Evolutionary conservation across 1,139 yeast species (phyloP).

Genomic region (Spathaspora sp.): DNA sequence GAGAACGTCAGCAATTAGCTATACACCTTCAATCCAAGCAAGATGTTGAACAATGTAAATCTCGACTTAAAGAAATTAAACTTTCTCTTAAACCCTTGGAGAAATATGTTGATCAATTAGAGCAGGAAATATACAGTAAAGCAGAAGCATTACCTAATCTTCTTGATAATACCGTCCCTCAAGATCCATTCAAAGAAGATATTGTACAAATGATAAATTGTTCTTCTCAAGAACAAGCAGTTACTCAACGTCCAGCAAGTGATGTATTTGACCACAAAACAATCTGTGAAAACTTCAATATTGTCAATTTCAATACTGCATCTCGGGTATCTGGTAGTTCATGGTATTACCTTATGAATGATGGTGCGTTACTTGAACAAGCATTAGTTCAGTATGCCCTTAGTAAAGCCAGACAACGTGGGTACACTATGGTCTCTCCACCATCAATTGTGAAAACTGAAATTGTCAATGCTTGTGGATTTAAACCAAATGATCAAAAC

Average conservation of each 20-base stretch:
- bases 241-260: constrained; percentile 19
- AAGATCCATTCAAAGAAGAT: constrained; percentile 37
- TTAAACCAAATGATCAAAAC: constrained; percentile 87
- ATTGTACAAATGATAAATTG: constrained; percentile 53
- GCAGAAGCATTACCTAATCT: constrained; percentile 70
- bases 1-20: constrained; percentile 29
- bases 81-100: constrained; percentile 34
- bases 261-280: constrained; percentile 55
- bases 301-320: constrained; percentile 73
- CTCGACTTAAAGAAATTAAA: constrained; percentile 37
- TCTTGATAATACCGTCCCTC: constrained; percentile 51
- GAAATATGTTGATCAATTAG: constrained; percentile 22
- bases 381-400: constrained; percentile 84
- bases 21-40: constrained; percentile 18
- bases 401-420: constrained; percentile 59
- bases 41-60: constrained; percentile 11
- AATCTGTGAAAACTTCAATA: constrained; percentile 59
- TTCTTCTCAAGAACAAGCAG: constrained; percentile 23
- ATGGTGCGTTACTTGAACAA: constrained; percentile 87
- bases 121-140: constrained; percentile 29
- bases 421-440: constrained; percentile 73
- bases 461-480: constrained; percentile 87
- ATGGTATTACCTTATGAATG: constrained; percentile 83
- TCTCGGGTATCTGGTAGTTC: constrained; percentile 80
- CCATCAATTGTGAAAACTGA: constrained; percentile 85